Conservation (phyloP, 2,329 filamentous ascomycete genomes). For the Epichloe hybrida region DNA sequence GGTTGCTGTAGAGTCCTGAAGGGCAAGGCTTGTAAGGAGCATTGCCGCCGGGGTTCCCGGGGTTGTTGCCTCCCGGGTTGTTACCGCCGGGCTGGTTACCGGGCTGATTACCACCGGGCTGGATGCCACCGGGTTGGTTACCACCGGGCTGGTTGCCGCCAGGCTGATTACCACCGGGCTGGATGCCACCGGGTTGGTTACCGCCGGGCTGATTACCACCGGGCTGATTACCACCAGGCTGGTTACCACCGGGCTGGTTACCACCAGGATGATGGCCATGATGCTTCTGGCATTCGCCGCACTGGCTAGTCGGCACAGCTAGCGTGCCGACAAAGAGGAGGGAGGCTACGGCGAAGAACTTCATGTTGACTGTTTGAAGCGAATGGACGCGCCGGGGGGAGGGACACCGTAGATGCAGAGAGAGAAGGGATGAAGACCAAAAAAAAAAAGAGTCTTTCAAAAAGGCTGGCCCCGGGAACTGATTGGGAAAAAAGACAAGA, state of each 20-base stretch:
- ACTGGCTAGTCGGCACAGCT: constrained; percentile 7
- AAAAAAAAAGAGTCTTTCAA: not conserved
- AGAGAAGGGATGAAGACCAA: not conserved
- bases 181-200: not conserved
- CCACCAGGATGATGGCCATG: not conserved
- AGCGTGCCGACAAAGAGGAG: constrained; percentile 8
- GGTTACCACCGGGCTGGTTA: not conserved
- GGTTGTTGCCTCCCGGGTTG: not conserved
- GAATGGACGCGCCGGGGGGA: not conserved
- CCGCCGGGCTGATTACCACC: not conserved
- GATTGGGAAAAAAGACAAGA: not conserved
- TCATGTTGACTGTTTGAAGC: constrained; percentile 4
- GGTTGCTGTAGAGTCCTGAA: constrained; percentile 4
- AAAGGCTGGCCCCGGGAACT: not conserved
- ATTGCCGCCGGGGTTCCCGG: not conserved
- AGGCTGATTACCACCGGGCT: not conserved
- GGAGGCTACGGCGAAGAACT: constrained; percentile 7
- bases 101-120: too few species aligned
- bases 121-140: not conserved
- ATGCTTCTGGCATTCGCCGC: constrained; percentile 1
- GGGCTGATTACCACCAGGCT: not conserved
- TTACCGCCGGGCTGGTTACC: not conserved
- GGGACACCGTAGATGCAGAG: not conserved
- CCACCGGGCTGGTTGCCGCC: not conserved
- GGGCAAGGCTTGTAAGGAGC: constrained; percentile 1